These are phyloP conservation scores for Neltuma alba DNA, from an alignment of 306 rosid genomes.

Conservation along the genomic window DNA sequence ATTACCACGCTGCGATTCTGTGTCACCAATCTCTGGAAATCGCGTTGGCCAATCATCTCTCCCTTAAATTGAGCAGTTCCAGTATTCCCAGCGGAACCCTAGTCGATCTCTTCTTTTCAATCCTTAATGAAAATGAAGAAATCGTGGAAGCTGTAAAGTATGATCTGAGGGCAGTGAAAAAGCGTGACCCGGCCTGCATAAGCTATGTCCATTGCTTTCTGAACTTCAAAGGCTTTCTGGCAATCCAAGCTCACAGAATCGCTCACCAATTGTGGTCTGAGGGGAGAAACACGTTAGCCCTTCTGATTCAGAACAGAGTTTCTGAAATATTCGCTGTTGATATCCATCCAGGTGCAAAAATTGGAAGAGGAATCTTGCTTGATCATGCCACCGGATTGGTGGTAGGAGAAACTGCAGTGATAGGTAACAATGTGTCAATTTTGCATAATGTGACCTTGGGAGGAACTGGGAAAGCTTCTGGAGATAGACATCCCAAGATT, in stretches of 20 bases:
- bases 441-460: slow-evolving; percentile 89
- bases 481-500: slow-evolving; percentile 93
- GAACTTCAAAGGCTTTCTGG: slow-evolving; percentile 80
- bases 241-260: slow-evolving; percentile 74
- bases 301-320: slow-evolving; percentile 74
- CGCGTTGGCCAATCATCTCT: slow-evolving; percentile 64
- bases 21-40: slow-evolving; percentile 53
- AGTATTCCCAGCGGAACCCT: slow-evolving; percentile 56
- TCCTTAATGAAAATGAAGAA: slow-evolving; percentile 41
- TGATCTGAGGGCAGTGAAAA: slow-evolving; percentile 69
- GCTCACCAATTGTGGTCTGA: slow-evolving; percentile 74
- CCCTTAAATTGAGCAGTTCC: slow-evolving; percentile 56
- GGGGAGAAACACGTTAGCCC: slow-evolving; percentile 56
- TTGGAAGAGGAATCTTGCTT: slow-evolving; percentile 75
- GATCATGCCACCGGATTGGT: slow-evolving; percentile 95
- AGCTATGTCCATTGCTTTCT: too few relatives aligned
- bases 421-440: slow-evolving; percentile 88
- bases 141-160: too few relatives aligned
- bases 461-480: slow-evolving; percentile 78
- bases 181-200: slow-evolving; percentile 84
- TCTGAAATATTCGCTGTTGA: slow-evolving; percentile 81
- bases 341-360: slow-evolving; percentile 85
- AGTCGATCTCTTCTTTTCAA: slow-evolving; percentile 51
- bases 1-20: slow-evolving; percentile 54
- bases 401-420: slow-evolving; percentile 91